Evolutionary conservation across 1,284 basidiomycete species (phyloP).

Genomic region (Fomitopsis palustris): DNA sequence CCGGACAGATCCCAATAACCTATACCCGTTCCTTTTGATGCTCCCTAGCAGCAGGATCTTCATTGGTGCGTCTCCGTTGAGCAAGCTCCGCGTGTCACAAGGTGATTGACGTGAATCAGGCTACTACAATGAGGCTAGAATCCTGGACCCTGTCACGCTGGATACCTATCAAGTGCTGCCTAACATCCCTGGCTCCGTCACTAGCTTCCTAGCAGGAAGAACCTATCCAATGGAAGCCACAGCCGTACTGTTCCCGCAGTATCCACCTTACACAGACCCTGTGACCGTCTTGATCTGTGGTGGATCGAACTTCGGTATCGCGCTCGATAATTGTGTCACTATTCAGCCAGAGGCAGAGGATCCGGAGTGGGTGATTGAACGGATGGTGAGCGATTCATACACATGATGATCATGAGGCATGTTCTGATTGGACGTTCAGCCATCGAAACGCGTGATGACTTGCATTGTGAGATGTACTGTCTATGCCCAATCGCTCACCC

Average conservation of each 20-base stretch:
- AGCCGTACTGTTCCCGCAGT: constrained; percentile 64
- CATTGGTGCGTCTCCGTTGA: constrained; percentile 41
- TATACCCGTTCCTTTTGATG: constrained; percentile 74
- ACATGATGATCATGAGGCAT: not conserved
- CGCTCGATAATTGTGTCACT: constrained; percentile 68
- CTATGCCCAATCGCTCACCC: not conserved
- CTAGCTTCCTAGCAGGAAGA: constrained; percentile 66
- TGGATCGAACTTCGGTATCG: constrained; percentile 56
- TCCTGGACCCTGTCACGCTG: constrained; percentile 63
- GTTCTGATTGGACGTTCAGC: constrained; percentile 35
- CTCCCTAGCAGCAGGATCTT: constrained; percentile 66
- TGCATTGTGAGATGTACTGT: constrained; percentile 48
- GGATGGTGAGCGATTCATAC: constrained; percentile 55
- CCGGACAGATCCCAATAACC: constrained; percentile 70
- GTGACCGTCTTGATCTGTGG: constrained; percentile 71
- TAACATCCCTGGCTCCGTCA: constrained; percentile 73
- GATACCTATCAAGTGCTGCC: constrained; percentile 57
- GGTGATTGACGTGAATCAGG: constrained; percentile 31
- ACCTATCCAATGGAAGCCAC: constrained; percentile 78
- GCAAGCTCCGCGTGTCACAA: not conserved
- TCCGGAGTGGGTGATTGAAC: constrained; percentile 62
- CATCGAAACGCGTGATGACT: constrained; percentile 71
- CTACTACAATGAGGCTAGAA: constrained; percentile 79
- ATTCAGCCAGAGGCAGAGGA: constrained; percentile 59
- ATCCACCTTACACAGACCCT: constrained; percentile 69